Evolutionary conservation across 208 protist species (phyloP).

Genomic region (Vickermania ingenoplastis): DNA sequence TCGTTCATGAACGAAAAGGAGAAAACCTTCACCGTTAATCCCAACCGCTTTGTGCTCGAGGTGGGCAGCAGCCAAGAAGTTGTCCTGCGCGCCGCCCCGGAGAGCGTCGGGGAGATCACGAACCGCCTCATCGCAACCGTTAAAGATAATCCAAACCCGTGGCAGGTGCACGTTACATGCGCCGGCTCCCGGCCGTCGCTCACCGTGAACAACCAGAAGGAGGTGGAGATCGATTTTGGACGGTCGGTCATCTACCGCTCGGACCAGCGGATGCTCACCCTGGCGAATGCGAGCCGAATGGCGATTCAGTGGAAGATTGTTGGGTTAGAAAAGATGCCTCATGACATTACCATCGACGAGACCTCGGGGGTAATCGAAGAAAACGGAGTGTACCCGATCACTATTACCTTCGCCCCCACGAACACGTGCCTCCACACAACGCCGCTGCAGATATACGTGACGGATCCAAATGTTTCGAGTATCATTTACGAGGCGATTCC

Average conservation of each 20-base stretch:
- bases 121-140: slow-evolving; percentile 84
- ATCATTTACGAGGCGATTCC: slow-evolving; percentile 56
- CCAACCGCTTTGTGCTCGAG: slow-evolving; percentile 58
- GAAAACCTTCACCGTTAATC: slow-evolving; percentile 71
- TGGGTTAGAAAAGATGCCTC: slow-evolving; percentile 46
- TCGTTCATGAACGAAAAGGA: slow-evolving; percentile 79
- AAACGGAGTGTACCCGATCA: slow-evolving; percentile 36
- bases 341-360: slow-evolving; percentile 59
- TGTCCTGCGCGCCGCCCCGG: slow-evolving; percentile 70
- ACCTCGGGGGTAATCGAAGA: slow-evolving; percentile 63
- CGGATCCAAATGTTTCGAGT: slow-evolving; percentile 13
- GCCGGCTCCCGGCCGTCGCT: slow-evolving; percentile 77
- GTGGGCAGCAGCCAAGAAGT: slow-evolving; percentile 73
- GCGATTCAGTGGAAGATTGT: slow-evolving; percentile 67
- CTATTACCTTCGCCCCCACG: slow-evolving; percentile 54
- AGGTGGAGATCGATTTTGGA: slow-evolving; percentile 66
- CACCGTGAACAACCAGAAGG: slow-evolving; percentile 67
- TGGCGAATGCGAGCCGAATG: slow-evolving; percentile 72
- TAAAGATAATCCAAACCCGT: slow-evolving; percentile 89
- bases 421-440: slow-evolving; percentile 67
- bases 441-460: slow-evolving; percentile 46
- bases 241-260: slow-evolving; percentile 58
- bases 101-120: slow-evolving; percentile 65
- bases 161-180: slow-evolving; percentile 73
- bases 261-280: slow-evolving; percentile 24